Conservation (phyloP, 148 eudicot genomes). For the Rhododendron ovatum region DNA sequence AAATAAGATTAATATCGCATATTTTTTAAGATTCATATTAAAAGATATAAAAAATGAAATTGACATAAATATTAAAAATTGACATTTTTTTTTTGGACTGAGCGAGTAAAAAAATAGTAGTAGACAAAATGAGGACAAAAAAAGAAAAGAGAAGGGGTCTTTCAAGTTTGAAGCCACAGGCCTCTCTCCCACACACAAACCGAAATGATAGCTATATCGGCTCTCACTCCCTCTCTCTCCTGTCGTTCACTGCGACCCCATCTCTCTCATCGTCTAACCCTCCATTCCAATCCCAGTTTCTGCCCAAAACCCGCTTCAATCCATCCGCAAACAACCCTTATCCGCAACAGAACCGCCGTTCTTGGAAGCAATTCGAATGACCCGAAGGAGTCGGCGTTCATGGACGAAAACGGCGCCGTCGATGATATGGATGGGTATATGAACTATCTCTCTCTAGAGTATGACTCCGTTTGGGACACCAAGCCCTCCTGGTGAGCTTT, state of each 20-base stretch:
- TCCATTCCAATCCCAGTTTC: slow-evolving; percentile 17
- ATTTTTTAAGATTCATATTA: too few species aligned
- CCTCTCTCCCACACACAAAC: not conserved
- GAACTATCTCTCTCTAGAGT: slow-evolving; percentile 82
- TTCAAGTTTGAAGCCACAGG: not conserved
- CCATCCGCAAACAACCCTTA: slow-evolving; percentile 5
- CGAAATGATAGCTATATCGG: not conserved
- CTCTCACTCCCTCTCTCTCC: slow-evolving; percentile 15
- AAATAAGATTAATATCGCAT: too few species aligned
- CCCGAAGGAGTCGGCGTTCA: slow-evolving; percentile 26
- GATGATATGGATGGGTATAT: slow-evolving; percentile 84
- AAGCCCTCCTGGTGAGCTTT: slow-evolving; percentile 71
- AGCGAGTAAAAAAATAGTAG: too few species aligned
- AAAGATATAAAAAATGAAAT: too few species aligned
- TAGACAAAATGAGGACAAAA: not conserved
- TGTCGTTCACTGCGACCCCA: slow-evolving; percentile 13
- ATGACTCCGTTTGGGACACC: slow-evolving; percentile 99
- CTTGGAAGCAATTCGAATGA: slow-evolving; percentile 32
- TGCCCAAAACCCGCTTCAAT: slow-evolving; percentile 16
- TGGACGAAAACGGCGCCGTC: slow-evolving; percentile 63
- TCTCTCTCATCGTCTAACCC: slow-evolving; percentile 23
- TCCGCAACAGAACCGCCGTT: slow-evolving; percentile 10
- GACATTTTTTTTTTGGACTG: too few species aligned
- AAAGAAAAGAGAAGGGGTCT: too few species aligned
- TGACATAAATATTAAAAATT: too few species aligned